Percentiles rank a stretch among this genome's conserved stretches.
phyloP scores from a whole-genome alignment of 2,329 filamentous ascomycete species.

The Acrocalymma vagum region DNA sequence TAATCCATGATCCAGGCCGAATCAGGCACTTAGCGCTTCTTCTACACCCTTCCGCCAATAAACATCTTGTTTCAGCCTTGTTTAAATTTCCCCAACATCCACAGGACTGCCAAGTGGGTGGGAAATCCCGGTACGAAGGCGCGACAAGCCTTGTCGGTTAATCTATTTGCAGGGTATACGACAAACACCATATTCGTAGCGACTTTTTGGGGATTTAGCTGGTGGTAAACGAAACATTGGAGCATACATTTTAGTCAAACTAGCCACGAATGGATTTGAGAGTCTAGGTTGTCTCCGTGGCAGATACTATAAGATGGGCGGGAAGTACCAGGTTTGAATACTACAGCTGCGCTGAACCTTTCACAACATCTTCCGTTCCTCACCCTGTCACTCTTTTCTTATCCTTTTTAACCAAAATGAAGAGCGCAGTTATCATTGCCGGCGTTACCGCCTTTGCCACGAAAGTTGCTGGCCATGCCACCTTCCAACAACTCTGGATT shows the following conservation, averaged over 20 bases:
- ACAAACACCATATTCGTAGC: constrained; percentile 11
- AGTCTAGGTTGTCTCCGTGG: too few relatives aligned
- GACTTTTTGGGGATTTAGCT: constrained; percentile 1
- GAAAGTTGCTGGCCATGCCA: constrained; percentile 33
- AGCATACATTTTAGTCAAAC: not conserved
- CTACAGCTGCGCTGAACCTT: too few relatives aligned
- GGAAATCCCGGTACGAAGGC: constrained; percentile 11
- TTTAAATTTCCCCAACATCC: too few relatives aligned
- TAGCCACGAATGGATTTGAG: not conserved
- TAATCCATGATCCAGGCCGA: too few relatives aligned
- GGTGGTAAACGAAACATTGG: not conserved
- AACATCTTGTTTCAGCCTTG: too few relatives aligned
- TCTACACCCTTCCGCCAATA: too few relatives aligned
- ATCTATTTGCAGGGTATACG: constrained; percentile 16
- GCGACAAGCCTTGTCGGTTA: constrained; percentile 16
- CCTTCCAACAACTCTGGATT: constrained; percentile 44
- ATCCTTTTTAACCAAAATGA: constrained; percentile 22
- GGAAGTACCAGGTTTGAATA: too few relatives aligned
- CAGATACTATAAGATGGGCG: too few relatives aligned
- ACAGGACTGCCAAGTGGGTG: constrained; percentile 19
- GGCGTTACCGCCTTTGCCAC: constrained; percentile 20
- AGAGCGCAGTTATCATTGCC: constrained; percentile 16
- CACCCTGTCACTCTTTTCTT: not conserved
- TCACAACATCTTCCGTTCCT: not conserved
- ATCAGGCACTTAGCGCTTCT: too few relatives aligned